These are phyloP conservation scores for Candida maesae DNA, from an alignment of 805 yeast genomes.

Conservation along the genomic window DNA sequence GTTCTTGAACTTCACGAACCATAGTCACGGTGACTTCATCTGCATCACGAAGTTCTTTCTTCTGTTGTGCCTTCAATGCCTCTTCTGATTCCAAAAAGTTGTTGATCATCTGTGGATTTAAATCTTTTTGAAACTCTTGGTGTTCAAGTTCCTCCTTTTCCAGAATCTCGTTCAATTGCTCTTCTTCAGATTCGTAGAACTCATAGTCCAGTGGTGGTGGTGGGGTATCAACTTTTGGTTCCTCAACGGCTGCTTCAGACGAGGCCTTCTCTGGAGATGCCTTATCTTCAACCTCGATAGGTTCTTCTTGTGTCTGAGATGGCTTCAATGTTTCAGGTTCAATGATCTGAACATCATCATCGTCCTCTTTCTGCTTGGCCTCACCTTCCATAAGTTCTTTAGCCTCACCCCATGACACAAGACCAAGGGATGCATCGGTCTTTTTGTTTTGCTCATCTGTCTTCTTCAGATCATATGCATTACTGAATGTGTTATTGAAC, in stretches of 20 bases:
- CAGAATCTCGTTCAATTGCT: slow-evolving; percentile 56
- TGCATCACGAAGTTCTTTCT: slow-evolving; percentile 75
- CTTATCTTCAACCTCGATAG: neutral
- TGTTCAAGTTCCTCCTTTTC: slow-evolving; percentile 71
- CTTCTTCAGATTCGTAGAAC: slow-evolving; percentile 77
- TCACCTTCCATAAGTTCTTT: slow-evolving; percentile 29
- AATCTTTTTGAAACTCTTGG: slow-evolving; percentile 49
- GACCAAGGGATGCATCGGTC: slow-evolving; percentile 29
- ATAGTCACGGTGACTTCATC: slow-evolving; percentile 86
- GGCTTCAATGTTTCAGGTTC: neutral
- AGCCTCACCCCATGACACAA: slow-evolving; percentile 50
- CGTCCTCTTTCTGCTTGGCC: slow-evolving; percentile 10
- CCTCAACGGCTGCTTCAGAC: no score
- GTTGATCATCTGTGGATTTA: slow-evolving; percentile 28
- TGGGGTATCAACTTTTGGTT: neutral
- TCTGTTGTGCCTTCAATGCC: slow-evolving; percentile 54
- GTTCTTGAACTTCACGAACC: slow-evolving; percentile 88
- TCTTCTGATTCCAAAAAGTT: slow-evolving; percentile 36
- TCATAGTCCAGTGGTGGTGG: slow-evolving; percentile 47
- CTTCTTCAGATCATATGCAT: slow-evolving; percentile 9
- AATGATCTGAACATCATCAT: slow-evolving; percentile 14
- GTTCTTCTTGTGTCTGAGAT: slow-evolving; percentile 1
- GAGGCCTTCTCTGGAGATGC: no score
- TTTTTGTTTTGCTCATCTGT: slow-evolving; percentile 4
- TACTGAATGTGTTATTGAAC: slow-evolving; percentile 19